Conservation (phyloP, 2,329 filamentous ascomycete species). For the Nothomitra cinnamomea region DNA sequence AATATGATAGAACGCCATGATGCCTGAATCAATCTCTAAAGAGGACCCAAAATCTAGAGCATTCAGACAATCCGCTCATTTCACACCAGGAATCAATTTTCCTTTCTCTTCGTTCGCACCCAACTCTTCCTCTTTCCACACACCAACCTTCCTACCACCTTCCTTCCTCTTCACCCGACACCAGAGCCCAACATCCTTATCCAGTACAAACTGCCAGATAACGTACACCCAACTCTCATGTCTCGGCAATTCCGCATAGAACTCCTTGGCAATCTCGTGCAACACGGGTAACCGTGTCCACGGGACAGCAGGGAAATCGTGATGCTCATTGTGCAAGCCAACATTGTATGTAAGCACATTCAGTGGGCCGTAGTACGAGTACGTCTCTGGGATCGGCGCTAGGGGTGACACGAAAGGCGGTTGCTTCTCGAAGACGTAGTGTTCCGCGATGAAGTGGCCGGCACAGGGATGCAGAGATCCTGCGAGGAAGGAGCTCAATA, state of each 20-base stretch:
- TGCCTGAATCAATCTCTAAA: neutral
- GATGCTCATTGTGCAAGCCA: constrained; percentile 94
- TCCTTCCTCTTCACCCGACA: constrained; percentile 68
- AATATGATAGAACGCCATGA: too few relatives aligned
- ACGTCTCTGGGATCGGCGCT: constrained; percentile 86
- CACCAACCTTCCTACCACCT: constrained; percentile 12
- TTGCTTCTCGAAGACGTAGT: constrained; percentile 34
- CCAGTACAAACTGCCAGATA: constrained; percentile 89
- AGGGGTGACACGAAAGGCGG: neutral
- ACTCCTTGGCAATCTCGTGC: constrained; percentile 69
- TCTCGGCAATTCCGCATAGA: constrained; percentile 72
- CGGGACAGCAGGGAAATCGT: constrained; percentile 92
- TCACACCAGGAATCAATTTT: constrained; percentile 13
- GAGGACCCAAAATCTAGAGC: too few relatives aligned
- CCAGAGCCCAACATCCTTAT: constrained; percentile 75
- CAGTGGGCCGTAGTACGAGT: constrained; percentile 85
- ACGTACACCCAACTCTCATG: constrained; percentile 87
- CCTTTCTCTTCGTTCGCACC: constrained; percentile 29
- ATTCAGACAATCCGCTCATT: neutral
- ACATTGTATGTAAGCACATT: constrained; percentile 96
- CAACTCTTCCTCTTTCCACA: constrained; percentile 30
- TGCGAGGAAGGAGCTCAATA: constrained; percentile 82
- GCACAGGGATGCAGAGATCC: constrained; percentile 88
- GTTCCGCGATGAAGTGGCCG: constrained; percentile 96
- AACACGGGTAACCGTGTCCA: constrained; percentile 76